Evolutionary conservation across 2,329 filamentous ascomycete genomes (phyloP).

Genomic region (Penicillium aurantiogriseum): DNA sequence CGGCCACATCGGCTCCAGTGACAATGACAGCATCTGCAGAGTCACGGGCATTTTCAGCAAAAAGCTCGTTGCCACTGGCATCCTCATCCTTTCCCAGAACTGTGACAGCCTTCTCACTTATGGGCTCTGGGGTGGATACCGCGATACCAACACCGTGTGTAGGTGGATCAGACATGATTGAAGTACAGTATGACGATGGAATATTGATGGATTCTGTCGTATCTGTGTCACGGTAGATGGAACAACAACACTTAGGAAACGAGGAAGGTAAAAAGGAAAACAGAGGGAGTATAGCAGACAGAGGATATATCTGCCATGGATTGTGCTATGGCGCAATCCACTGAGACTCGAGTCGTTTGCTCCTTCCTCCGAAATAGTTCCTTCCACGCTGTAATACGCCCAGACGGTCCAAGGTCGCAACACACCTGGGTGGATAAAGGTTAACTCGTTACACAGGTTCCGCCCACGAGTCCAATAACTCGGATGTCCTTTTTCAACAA

Average conservation of each 20-base stretch:
- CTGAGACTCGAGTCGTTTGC: no score
- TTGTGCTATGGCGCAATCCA: no score
- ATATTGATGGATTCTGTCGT: background rate
- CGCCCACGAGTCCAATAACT: no score
- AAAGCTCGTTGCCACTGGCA: background rate
- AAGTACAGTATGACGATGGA: background rate
- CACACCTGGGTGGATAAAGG: no score
- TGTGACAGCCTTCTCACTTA: background rate
- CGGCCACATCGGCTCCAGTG: conserved; percentile 53
- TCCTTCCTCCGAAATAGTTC: no score
- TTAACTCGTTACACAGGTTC: no score
- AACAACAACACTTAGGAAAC: background rate
- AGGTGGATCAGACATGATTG: background rate
- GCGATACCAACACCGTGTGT: background rate
- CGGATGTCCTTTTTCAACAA: no score
- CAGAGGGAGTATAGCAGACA: background rate
- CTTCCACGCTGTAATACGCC: no score
- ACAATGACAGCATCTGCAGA: conserved; percentile 48
- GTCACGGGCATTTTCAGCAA: background rate
- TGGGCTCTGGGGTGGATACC: background rate
- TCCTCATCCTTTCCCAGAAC: background rate
- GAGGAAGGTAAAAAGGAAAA: background rate
- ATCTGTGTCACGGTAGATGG: background rate
- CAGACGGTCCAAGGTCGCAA: no score
- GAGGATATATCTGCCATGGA: no score